A percentile compares a stretch with the other conserved stretches of the same genome.
phyloP scores from a whole-genome alignment of 352 stramenopile genomes.

The Aphanomyces invadans region DNA sequence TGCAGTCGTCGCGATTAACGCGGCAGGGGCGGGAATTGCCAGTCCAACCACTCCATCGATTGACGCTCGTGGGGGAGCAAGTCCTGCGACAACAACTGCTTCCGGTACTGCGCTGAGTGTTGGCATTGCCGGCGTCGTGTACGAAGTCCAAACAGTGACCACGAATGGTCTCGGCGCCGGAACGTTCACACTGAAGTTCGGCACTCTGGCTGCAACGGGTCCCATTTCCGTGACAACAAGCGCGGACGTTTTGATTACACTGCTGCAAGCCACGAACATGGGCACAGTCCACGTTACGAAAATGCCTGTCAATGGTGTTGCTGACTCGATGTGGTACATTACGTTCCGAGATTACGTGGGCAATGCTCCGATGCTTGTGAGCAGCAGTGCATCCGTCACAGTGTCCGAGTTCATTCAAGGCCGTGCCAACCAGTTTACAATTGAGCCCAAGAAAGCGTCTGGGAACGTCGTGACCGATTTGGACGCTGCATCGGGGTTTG shows the following conservation, averaged over 20 bases:
- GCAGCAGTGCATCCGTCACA: constrained; percentile 37
- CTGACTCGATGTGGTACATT: constrained; percentile 65
- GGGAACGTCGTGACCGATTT: constrained; percentile 87
- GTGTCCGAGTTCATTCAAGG: constrained; percentile 90
- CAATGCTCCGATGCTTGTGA: constrained; percentile 62
- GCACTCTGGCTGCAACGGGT: constrained; percentile 30
- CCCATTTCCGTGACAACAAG: constrained; percentile 38
- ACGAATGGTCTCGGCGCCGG: constrained; percentile 34
- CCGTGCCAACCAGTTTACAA: constrained; percentile 91
- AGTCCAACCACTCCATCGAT: constrained; percentile 85
- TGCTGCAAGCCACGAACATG: constrained; percentile 33
- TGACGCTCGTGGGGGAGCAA: constrained; percentile 84
- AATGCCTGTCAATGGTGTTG: constrained; percentile 34
- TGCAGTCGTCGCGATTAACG: constrained; percentile 88
- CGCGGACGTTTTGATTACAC: constrained; percentile 35
- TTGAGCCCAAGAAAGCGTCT: constrained; percentile 90
- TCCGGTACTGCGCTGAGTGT: constrained; percentile 73
- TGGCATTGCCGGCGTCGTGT: constrained; percentile 92
- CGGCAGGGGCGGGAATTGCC: constrained; percentile 83
- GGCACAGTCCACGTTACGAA: constrained; percentile 52
- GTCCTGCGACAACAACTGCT: constrained; percentile 80
- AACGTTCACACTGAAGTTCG: constrained; percentile 47
- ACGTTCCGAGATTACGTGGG: constrained; percentile 82
- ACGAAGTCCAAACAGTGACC: constrained; percentile 90
- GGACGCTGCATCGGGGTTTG: constrained; percentile 60